Evolutionary conservation across 768 basidiomycete genomes (phyloP).

Genomic region (Kockovaella imperatae): DNA sequence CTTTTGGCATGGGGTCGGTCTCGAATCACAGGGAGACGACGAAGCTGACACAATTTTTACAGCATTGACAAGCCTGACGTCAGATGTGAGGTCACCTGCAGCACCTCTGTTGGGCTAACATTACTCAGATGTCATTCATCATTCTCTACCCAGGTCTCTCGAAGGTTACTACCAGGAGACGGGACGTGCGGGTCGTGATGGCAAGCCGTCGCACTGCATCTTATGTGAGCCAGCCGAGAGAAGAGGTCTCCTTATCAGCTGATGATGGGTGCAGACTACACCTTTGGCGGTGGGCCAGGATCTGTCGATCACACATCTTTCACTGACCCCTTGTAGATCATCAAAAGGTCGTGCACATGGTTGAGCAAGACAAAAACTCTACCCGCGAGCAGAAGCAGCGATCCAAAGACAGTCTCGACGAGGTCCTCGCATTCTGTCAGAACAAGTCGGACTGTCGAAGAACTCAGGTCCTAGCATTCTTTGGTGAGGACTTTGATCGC

Average conservation of each 20-base stretch:
- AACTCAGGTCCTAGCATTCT: slow-evolving; percentile 76
- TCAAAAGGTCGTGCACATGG: slow-evolving; percentile 54
- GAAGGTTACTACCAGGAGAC: slow-evolving; percentile 95
- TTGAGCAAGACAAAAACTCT: slow-evolving; percentile 52
- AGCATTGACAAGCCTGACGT: slow-evolving; percentile 44
- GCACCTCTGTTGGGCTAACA: background rate
- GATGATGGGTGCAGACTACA: slow-evolving; percentile 66
- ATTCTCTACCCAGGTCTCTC: slow-evolving; percentile 69
- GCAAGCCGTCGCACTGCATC: slow-evolving; percentile 70
- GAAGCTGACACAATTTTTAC: slow-evolving; percentile 7
- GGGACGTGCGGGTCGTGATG: slow-evolving; percentile 90
- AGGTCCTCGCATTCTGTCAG: slow-evolving; percentile 69
- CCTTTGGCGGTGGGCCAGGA: slow-evolving; percentile 46
- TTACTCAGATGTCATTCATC: slow-evolving; percentile 65
- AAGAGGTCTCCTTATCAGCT: slow-evolving; percentile 1
- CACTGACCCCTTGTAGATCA: slow-evolving; percentile 49
- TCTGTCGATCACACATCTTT: too few relatives aligned
- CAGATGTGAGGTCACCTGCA: slow-evolving; percentile 23
- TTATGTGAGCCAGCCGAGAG: slow-evolving; percentile 56
- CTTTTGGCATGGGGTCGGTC: slow-evolving; percentile 81
- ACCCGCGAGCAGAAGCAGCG: slow-evolving; percentile 57
- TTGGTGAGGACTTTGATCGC: slow-evolving; percentile 70
- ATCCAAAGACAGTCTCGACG: slow-evolving; percentile 57
- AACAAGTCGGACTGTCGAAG: slow-evolving; percentile 82
- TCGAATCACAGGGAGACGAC: background rate